Percentiles rank a stretch among this genome's conserved stretches.
Conservation (phyloP, 352 stramenopile genomes). For the Globisporangium emineosum region DNA sequence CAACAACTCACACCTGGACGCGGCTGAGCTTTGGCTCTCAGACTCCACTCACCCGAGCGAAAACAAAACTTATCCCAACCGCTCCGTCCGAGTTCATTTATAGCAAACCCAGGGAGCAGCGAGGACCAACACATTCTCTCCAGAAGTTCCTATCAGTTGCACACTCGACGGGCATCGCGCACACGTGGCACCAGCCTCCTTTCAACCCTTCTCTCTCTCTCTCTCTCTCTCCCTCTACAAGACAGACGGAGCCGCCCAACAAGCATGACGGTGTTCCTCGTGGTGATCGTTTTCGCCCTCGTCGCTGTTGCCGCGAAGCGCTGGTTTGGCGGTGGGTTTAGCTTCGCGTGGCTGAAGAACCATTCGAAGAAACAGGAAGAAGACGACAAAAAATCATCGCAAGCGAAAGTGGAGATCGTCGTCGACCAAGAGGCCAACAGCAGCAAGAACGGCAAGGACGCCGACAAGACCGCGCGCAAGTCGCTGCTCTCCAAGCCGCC, state of each 20-base stretch:
- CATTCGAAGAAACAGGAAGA: slow-evolving; percentile 31
- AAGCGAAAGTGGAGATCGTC: slow-evolving; percentile 39
- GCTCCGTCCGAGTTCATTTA: slow-evolving; percentile 6
- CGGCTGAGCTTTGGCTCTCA: not conserved
- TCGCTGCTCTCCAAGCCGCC: slow-evolving; percentile 14
- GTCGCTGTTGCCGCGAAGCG: slow-evolving; percentile 20
- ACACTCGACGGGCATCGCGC: not conserved
- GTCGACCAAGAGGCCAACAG: slow-evolving; percentile 24
- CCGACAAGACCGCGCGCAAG: slow-evolving; percentile 7
- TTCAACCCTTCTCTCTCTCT: no score
- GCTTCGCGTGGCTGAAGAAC: slow-evolving; percentile 19
- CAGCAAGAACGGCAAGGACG: not conserved
- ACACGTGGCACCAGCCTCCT: not conserved
- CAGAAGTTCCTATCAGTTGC: not conserved
- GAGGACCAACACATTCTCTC: not conserved
- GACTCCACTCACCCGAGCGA: no score
- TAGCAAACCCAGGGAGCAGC: not conserved
- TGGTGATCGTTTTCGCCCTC: slow-evolving; percentile 28
- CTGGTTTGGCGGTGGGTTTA: slow-evolving; percentile 20
- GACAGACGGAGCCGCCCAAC: no score
- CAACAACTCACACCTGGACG: not conserved
- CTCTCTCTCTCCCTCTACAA: no score
- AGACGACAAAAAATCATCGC: not conserved
- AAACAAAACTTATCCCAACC: slow-evolving; percentile 8
- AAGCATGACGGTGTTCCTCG: not conserved